Percentiles rank a stretch among this genome's conserved stretches.
Conservation (phyloP, 163 green algal species). For the Scenedesmus sp. region DNA sequence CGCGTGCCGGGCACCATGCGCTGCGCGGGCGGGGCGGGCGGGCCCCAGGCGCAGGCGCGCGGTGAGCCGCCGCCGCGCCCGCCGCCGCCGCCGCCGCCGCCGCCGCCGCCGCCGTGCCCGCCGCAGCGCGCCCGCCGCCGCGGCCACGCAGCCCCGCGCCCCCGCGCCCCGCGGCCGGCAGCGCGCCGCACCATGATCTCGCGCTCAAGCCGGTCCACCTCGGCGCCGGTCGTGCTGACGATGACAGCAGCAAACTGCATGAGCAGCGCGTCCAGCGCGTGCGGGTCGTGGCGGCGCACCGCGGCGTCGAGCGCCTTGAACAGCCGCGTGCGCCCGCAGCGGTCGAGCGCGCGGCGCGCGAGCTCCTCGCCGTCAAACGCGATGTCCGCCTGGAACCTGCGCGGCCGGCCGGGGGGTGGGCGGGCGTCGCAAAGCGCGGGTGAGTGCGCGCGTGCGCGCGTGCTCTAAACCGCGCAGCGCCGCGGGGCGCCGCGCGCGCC, state of each 20-base stretch:
- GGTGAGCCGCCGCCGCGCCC: too few relatives aligned
- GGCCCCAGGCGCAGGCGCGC: too few relatives aligned
- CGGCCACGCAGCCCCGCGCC: not conserved
- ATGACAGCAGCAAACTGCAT: constrained; percentile 47
- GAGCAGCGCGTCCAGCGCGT: constrained; percentile 40
- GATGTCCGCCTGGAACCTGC: constrained; percentile 91
- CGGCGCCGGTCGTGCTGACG: constrained; percentile 77
- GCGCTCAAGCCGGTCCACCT: constrained; percentile 91
- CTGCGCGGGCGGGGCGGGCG: too few relatives aligned
- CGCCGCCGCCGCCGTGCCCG: too few relatives aligned
- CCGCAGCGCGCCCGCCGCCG: too few relatives aligned
- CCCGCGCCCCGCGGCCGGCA: not conserved
- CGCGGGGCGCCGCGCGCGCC: constrained; percentile 2
- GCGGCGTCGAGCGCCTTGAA: constrained; percentile 40
- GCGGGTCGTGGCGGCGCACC: constrained; percentile 24
- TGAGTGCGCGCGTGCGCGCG: too few relatives aligned
- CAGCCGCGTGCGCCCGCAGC: constrained; percentile 29
- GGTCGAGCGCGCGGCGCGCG: constrained; percentile 25
- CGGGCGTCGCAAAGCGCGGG: not conserved
- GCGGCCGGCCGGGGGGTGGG: too few relatives aligned
- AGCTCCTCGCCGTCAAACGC: constrained; percentile 58
- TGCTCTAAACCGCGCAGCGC: too few relatives aligned
- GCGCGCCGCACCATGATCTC: constrained; percentile 75
- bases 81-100: too few relatives aligned
- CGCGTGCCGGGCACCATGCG: constrained; percentile 63